Evolutionary conservation across 2,329 filamentous ascomycete genomes (phyloP).

Genomic region (Colletotrichum musicola): DNA sequence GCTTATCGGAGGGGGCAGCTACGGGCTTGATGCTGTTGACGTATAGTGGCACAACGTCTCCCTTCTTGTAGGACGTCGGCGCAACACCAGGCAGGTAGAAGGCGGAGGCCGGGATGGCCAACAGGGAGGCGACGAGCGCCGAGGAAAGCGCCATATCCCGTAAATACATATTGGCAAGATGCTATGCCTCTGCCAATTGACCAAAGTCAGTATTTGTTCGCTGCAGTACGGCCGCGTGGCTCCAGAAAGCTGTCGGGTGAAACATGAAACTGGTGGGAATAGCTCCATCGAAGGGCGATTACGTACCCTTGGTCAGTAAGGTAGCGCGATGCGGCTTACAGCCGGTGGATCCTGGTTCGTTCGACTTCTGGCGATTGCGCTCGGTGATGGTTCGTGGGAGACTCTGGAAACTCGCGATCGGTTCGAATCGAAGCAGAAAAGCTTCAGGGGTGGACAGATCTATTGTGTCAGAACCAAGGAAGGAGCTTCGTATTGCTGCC

Average conservation of each 20-base stretch:
- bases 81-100: slow-evolving; percentile 98
- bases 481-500: slow-evolving; percentile 21
- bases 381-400: neutral
- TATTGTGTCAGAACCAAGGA: slow-evolving; percentile 13
- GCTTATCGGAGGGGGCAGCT: slow-evolving; percentile 79
- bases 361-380: neutral
- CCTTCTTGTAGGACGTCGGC: slow-evolving; percentile 88
- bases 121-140: slow-evolving; percentile 63
- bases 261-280: slow-evolving; percentile 34
- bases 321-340: slow-evolving; percentile 29
- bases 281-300: slow-evolving; percentile 31
- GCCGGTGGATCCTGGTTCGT: slow-evolving; percentile 28
- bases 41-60: slow-evolving; percentile 84
- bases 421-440: slow-evolving; percentile 5
- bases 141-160: slow-evolving; percentile 59
- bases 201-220: neutral
- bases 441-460: slow-evolving; percentile 29
- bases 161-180: slow-evolving; percentile 56
- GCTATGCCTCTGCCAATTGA: neutral
- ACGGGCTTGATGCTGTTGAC: slow-evolving; percentile 95
- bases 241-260: slow-evolving; percentile 1
- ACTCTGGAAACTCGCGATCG: neutral
- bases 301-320: slow-evolving; percentile 32
- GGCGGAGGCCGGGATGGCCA: slow-evolving; percentile 70
- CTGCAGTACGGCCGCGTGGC: neutral